phyloP scores from a whole-genome alignment of 208 protist species.

The Herpetomonas tarakana region DNA sequence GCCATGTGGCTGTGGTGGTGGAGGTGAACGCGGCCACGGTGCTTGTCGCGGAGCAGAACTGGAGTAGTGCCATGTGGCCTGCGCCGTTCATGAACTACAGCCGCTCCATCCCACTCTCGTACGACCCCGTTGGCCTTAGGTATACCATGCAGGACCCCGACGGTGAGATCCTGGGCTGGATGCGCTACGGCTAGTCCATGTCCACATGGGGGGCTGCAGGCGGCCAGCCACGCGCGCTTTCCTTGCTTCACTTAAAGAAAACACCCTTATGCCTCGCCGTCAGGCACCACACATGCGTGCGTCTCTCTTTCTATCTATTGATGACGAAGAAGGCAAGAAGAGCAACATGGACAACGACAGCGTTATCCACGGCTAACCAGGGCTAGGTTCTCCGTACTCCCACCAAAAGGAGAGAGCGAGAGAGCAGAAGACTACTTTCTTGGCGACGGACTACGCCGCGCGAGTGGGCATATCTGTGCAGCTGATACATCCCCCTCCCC shows the following conservation, averaged over 20 bases:
- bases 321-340: slow-evolving; percentile 4
- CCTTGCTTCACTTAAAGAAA: no score
- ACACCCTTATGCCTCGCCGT: no score
- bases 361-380: no score
- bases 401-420: no score
- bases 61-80: slow-evolving; percentile 19
- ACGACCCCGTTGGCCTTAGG: not conserved
- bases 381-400: no score
- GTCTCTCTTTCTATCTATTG: not conserved
- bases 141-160: slow-evolving; percentile 17
- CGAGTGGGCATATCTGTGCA: no score
- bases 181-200: slow-evolving; percentile 15
- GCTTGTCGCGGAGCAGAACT: slow-evolving; percentile 37
- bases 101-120: slow-evolving; percentile 12
- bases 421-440: no score
- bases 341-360: slow-evolving; percentile 2
- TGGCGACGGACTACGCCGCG: no score
- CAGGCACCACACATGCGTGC: no score
- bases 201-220: not conserved
- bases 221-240: no score
- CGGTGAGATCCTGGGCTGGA: slow-evolving; percentile 15
- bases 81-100: slow-evolving; percentile 22
- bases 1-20: slow-evolving; percentile 34
- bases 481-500: no score
- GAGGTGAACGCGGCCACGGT: slow-evolving; percentile 12